Evolutionary conservation across 306 rosid species (phyloP).

Genomic region (Dryas octopetala): DNA sequence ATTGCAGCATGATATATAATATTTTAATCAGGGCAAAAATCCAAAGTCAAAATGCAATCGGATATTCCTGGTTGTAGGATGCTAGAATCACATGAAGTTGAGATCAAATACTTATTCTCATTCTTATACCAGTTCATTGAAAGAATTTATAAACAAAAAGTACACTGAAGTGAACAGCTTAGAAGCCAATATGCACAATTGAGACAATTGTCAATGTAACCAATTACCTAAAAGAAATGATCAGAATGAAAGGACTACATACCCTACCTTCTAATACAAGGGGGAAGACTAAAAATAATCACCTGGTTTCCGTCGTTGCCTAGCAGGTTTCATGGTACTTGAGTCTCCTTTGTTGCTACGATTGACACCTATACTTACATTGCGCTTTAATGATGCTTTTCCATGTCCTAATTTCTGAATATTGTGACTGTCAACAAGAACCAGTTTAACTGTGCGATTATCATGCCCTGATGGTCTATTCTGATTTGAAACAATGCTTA

Average conservation of each 20-base stretch:
- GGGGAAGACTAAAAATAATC: conserved; percentile 26
- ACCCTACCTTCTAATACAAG: background rate
- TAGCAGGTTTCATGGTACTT: conserved; percentile 61
- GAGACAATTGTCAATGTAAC: conserved; percentile 8
- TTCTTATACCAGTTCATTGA: background rate
- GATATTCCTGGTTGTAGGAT: background rate
- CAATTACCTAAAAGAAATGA: background rate
- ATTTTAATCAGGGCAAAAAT: background rate
- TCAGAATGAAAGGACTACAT: background rate
- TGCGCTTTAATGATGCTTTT: conserved; percentile 72
- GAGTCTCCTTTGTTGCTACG: conserved; percentile 80
- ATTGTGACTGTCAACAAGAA: conserved; percentile 86
- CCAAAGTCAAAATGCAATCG: background rate
- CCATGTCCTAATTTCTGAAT: conserved; percentile 82
- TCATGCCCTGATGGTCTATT: conserved; percentile 65
- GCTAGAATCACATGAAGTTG: background rate
- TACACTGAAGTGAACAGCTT: too few species aligned
- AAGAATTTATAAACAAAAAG: background rate
- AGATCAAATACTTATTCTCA: background rate
- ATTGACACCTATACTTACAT: conserved; percentile 59
- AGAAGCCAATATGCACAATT: background rate
- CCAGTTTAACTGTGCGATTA: conserved; percentile 63
- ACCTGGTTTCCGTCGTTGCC: conserved; percentile 91
- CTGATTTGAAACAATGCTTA: conserved; percentile 58
- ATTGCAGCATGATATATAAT: background rate